Percentiles rank a stretch among this genome's conserved stretches.
phyloP scores from a whole-genome alignment of 1,139 yeast genomes.

The Lodderomyces beijingensis region DNA sequence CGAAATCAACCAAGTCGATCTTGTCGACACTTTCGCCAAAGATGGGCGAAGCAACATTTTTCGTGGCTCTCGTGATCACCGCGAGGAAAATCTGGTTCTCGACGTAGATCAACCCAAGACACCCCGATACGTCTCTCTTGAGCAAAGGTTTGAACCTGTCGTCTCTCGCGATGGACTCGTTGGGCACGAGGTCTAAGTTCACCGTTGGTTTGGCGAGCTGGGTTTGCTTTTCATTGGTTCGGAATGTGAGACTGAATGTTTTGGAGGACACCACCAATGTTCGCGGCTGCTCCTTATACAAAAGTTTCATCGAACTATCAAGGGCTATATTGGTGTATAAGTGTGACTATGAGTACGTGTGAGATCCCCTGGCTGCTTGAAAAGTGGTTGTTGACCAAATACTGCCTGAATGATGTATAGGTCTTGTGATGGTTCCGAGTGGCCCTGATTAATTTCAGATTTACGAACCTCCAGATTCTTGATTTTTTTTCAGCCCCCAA shows the following conservation, averaged over 20 bases:
- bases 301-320: slow-evolving; percentile 50
- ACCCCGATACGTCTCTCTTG: slow-evolving; percentile 65
- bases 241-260: slow-evolving; percentile 47
- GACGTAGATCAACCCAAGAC: slow-evolving; percentile 75
- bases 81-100: slow-evolving; percentile 69
- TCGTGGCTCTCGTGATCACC: slow-evolving; percentile 66
- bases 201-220: slow-evolving; percentile 30
- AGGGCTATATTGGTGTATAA: no score
- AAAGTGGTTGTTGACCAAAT: no score
- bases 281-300: slow-evolving; percentile 48
- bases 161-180: slow-evolving; percentile 32
- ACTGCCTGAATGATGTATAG: no score
- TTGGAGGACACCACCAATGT: slow-evolving; percentile 51
- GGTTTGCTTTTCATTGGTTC: slow-evolving; percentile 20
- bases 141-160: slow-evolving; percentile 48
- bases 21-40: slow-evolving; percentile 75
- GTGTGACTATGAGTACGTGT: no score
- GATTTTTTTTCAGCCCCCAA: no score
- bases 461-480: no score
- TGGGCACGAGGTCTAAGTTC: slow-evolving; percentile 49
- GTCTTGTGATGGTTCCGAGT: no score
- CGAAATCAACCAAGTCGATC: slow-evolving; percentile 80
- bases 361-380: no score
- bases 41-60: slow-evolving; percentile 80
- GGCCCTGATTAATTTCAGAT: no score